Base-by-base conservation (phyloP, 495 filamentous ascomycete species). In the Lasiosphaeria hispida region DNA sequence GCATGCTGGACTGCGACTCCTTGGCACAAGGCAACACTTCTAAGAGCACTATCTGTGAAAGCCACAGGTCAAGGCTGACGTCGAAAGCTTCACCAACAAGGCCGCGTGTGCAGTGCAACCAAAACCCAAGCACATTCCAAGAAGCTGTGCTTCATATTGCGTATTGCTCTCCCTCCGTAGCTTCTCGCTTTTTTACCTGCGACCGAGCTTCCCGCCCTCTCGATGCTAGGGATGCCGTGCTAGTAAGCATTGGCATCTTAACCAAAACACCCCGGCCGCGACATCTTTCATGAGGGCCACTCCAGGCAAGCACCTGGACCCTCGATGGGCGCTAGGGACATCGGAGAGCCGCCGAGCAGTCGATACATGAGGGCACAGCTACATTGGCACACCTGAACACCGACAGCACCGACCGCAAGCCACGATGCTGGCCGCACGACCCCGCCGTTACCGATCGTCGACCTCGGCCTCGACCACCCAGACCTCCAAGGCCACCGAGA, bases 381-480 rank as follows among this genome's bases (percentile, higher is more conserved):
- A 64, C 34, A 47, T 48, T 63, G 48, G 30, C 60, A 34, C 34
- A 55, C 1, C 15, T 23, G 4, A 45, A 37, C 48, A 40, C 48
- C 47, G 33, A 10, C 23, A 48, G 43, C 13, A 19, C 43, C 17
- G 43, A 47, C 13, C 3, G 43, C n/a, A 13, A 13, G 18, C 23
- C 23, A 61, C 18, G 50, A 66, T 58, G 65, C 82, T 83, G 68
- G 74, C 79, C 41, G 55, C 73, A 56, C 72, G 74, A 49, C 72
- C 75, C 63, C 75, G 83, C 63, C 79, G 79, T 14, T 81, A 80
- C 67, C 80, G 84, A 57, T 81, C 85, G 62, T 89, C 85, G 47
- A 87, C 85, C 11, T 82, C 84, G 61, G 71, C 80, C 39, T 84
- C 81, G 33, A 70, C 80, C 48, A 72, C 78, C 61, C 75, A 80